These are phyloP conservation scores for Fusarium bulbicola DNA, from an alignment of 2,329 filamentous ascomycete genomes.

Conservation along the genomic window DNA sequence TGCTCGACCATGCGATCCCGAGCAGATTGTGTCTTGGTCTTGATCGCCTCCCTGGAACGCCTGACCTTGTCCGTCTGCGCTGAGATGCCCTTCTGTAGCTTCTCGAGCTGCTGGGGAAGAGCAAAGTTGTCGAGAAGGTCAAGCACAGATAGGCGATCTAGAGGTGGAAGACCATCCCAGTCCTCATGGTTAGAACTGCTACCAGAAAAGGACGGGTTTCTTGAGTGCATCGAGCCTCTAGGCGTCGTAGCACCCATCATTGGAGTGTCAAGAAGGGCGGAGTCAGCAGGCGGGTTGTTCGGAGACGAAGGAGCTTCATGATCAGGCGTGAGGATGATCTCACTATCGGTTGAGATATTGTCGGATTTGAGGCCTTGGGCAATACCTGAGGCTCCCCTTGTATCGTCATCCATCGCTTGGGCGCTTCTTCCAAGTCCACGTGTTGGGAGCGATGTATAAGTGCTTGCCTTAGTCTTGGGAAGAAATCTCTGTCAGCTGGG, in stretches of 20 bases:
- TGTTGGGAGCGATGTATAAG: neutral
- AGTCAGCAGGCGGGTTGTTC: conserved; percentile 55
- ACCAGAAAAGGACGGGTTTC: conserved; percentile 83
- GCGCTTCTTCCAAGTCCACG: neutral
- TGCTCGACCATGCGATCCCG: conserved; percentile 91
- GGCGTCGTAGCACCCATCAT: conserved; percentile 57
- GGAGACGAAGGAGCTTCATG: conserved; percentile 50
- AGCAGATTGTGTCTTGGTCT: conserved; percentile 79
- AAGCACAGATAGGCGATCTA: conserved; percentile 90
- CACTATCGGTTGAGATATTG: conserved; percentile 46
- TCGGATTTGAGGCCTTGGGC: conserved; percentile 36
- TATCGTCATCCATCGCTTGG: conserved; percentile 42
- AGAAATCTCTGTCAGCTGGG: neutral
- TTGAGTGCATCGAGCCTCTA: conserved; percentile 70
- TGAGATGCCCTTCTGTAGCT: conserved; percentile 83
- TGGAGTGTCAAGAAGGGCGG: conserved; percentile 58
- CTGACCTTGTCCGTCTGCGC: conserved; percentile 87
- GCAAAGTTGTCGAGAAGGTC: conserved; percentile 95
- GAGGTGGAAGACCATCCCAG: conserved; percentile 85
- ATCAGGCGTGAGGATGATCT: conserved; percentile 54
- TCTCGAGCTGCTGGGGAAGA: conserved; percentile 88
- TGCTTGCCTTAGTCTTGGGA: neutral
- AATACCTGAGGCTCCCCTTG: conserved; percentile 23
- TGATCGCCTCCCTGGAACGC: conserved; percentile 82
- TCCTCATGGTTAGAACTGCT: conserved; percentile 89